Percentiles rank a stretch among this genome's conserved stretches.
phyloP scores from a whole-genome alignment of 768 basidiomycete genomes.

The Macrocybe gigantea region DNA sequence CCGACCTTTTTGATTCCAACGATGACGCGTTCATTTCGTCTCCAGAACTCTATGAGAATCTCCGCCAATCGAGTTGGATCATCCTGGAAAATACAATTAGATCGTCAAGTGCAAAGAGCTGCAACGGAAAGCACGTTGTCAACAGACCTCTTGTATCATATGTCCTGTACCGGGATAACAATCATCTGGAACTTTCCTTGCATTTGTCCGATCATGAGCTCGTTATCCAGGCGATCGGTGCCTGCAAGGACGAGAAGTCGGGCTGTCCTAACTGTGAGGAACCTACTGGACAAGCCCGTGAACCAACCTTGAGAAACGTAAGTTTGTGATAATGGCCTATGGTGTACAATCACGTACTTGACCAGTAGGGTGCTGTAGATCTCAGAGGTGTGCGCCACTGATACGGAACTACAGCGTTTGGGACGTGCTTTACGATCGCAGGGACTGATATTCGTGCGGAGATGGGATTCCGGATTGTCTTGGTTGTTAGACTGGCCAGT shows the following conservation, averaged over 20 bases:
- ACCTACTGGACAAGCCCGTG: slow-evolving; percentile 68
- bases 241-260: slow-evolving; percentile 89
- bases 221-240: slow-evolving; percentile 85
- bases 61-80: slow-evolving; percentile 78
- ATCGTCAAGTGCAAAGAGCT: neutral
- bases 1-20: slow-evolving; percentile 58
- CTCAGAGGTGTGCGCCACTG: slow-evolving; percentile 83
- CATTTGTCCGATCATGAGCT: slow-evolving; percentile 97
- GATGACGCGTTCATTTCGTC: slow-evolving; percentile 70
- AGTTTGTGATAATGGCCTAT: neutral
- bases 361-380: slow-evolving; percentile 87
- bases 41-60: slow-evolving; percentile 86
- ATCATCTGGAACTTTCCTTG: slow-evolving; percentile 93
- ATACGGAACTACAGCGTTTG: slow-evolving; percentile 35
- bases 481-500: slow-evolving; percentile 59
- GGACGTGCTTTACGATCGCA: slow-evolving; percentile 53
- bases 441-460: slow-evolving; percentile 93
- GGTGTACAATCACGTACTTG: slow-evolving; percentile 42
- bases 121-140: neutral
- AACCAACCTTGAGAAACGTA: slow-evolving; percentile 73
- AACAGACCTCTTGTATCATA: slow-evolving; percentile 84
- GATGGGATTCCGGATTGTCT: slow-evolving; percentile 71
- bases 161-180: slow-evolving; percentile 88
- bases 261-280: slow-evolving; percentile 73
- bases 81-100: slow-evolving; percentile 52